Base-by-base conservation (phyloP, 768 basidiomycete species). In the Cyclocybe cylindracea region DNA sequence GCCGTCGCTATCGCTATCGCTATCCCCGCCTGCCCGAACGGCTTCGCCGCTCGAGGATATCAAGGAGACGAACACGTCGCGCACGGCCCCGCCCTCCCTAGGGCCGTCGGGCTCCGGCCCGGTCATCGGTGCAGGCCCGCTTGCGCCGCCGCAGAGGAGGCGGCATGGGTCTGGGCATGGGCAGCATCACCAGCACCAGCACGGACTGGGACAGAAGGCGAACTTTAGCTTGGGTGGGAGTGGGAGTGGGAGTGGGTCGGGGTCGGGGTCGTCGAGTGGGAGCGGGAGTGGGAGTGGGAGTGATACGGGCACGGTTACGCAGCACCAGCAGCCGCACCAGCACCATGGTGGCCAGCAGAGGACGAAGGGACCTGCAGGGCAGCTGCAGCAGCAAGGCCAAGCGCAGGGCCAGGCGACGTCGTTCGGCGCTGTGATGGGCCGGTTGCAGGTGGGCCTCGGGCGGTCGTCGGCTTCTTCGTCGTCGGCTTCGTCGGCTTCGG, bases 61-160 rank as follows among this genome's bases (percentile, higher is more conserved):
- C 48, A 58, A 64, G 47, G 61, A 64, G 57, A 62, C 63, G 58
- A 70, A 59, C 41, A 66, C 60, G 39, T 48, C 48, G 16, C 46
- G 53, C 14, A 50, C 58, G 13, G 34, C 54, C 14, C 14, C 47
- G 10, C 4, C 31, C 10, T 14, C 43, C 10, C n/a, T n/a, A n/a
- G n/a, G n/a, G n/a, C n/a, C 16, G 32, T n/a, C 37, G 38, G 18
- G 32, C 40, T n/a, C 9, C 48, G 13, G 29, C 32, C 38, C 35
- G 43, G 43, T 16, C 51, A 52, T 24, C 24, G 24, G 24, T 24
- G 24, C 24, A 5, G 24, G 24, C 24, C 24, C 24, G 32, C 42
- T 55, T 18, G 50, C 39, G 29, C 50, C 45, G 0, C 54, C 50
- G 2, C 54, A 51, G 35, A 48, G 54, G n/a, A 37, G 54, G 5